A percentile compares a stretch with the other conserved stretches of the same genome.
These are phyloP conservation scores for Coffea humblotiana DNA, from an alignment of 305 asterid species.

Conservation along the genomic window DNA sequence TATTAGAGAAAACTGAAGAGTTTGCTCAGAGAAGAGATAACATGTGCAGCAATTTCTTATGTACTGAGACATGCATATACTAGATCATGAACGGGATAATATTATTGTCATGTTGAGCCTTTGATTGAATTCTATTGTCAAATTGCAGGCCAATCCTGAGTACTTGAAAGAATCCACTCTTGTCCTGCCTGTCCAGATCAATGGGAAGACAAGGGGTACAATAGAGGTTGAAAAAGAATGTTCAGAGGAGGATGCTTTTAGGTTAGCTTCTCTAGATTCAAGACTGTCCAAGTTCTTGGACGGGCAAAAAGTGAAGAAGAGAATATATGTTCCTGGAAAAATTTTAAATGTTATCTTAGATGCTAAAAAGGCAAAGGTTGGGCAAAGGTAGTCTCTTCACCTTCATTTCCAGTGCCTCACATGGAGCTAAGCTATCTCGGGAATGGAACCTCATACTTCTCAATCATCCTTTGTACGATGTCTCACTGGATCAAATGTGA, in stretches of 20 bases:
- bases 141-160: constrained; percentile 64
- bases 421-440: not conserved
- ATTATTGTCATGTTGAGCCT: not conserved
- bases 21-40: not conserved
- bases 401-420: not conserved
- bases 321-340: constrained; percentile 75
- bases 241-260: constrained; percentile 77
- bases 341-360: constrained; percentile 82
- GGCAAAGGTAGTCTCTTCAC: constrained; percentile 27
- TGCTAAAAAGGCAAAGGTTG: constrained; percentile 47
- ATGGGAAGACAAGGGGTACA: constrained; percentile 96
- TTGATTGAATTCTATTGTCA: not conserved
- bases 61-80: not conserved
- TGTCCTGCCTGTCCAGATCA: constrained; percentile 82
- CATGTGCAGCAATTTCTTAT: not conserved
- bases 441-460: not conserved
- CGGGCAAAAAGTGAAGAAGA: constrained; percentile 66
- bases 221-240: constrained; percentile 76
- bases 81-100: not conserved
- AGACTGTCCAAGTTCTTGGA: constrained; percentile 64
- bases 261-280: constrained; percentile 64
- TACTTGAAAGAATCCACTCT: constrained; percentile 70
- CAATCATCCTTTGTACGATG: not conserved
- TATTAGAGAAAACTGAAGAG: not conserved
- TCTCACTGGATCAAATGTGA: not conserved